phyloP scores from a whole-genome alignment of 2,329 filamentous ascomycete species.

The Endothia cerciana region DNA sequence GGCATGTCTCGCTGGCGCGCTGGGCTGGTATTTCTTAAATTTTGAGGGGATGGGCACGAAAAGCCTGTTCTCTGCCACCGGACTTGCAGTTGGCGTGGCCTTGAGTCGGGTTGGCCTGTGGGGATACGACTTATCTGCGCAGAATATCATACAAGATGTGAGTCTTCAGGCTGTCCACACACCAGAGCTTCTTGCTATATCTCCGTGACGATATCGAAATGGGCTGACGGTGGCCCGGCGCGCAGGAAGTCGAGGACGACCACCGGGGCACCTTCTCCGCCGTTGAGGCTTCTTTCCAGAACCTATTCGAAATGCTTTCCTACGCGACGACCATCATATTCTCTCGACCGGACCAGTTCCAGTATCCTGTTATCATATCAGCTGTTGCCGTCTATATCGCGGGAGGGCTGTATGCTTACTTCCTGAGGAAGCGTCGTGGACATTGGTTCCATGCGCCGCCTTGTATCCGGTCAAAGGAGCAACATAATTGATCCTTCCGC shows the following conservation, averaged over 20 bases:
- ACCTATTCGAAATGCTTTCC: slow-evolving; percentile 69
- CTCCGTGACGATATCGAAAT: not conserved
- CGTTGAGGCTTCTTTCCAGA: slow-evolving; percentile 70
- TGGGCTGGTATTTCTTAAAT: slow-evolving; percentile 46
- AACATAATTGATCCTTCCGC: not conserved
- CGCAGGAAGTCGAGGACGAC: slow-evolving; percentile 56
- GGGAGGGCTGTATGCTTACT: slow-evolving; percentile 56
- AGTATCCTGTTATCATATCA: slow-evolving; percentile 64
- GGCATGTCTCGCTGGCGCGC: slow-evolving; percentile 52
- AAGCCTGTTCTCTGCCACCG: slow-evolving; percentile 45
- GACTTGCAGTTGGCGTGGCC: slow-evolving; percentile 54
- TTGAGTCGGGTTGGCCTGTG: slow-evolving; percentile 64
- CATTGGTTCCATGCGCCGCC: slow-evolving; percentile 58
- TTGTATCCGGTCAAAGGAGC: slow-evolving; percentile 31
- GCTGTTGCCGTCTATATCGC: slow-evolving; percentile 54
- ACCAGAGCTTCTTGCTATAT: not conserved
- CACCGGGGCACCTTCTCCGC: slow-evolving; percentile 70
- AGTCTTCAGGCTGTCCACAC: slow-evolving; percentile 28
- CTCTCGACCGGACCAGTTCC: slow-evolving; percentile 65
- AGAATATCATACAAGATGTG: slow-evolving; percentile 65
- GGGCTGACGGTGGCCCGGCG: not conserved
- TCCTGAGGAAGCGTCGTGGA: slow-evolving; percentile 60
- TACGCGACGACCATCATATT: slow-evolving; percentile 70
- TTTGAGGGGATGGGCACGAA: slow-evolving; percentile 30
- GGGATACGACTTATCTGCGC: slow-evolving; percentile 64